Evolutionary conservation across 371 early-diverging fungal species (phyloP).

Genomic region (Furculomyces boomerangus): DNA sequence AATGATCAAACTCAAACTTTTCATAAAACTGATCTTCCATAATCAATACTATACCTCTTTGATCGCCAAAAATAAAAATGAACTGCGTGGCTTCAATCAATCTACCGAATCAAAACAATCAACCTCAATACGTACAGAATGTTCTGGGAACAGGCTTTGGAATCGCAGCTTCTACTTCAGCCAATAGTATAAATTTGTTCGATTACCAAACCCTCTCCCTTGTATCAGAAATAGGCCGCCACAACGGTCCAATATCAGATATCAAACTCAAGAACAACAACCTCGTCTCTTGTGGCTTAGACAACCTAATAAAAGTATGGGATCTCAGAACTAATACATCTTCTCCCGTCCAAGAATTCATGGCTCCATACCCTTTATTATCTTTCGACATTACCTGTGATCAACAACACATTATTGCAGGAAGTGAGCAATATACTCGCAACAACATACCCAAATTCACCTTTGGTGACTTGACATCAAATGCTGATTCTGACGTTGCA

Average conservation of each 20-base stretch:
- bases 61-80: too few relatives aligned
- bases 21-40: too few relatives aligned
- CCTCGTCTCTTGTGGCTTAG: background rate
- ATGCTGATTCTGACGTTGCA: constrained; percentile 30
- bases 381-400: constrained; percentile 48
- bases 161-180: background rate
- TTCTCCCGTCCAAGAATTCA: background rate
- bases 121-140: background rate
- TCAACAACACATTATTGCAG: constrained; percentile 45
- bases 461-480: constrained; percentile 10
- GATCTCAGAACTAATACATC: background rate
- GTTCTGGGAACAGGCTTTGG: background rate
- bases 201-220: background rate
- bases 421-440: constrained; percentile 38
- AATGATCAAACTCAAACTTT: too few relatives aligned
- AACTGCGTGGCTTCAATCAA: constrained; percentile 70
- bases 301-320: background rate
- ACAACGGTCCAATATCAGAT: background rate
- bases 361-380: constrained; percentile 23
- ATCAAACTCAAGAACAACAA: background rate
- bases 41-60: too few relatives aligned
- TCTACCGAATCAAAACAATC: constrained; percentile 56
- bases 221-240: background rate
- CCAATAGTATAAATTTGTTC: background rate
- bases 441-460: constrained; percentile 3